Base-by-base conservation (phyloP, 2,329 filamentous ascomycete genomes). In the Neofusicoccum ribis region DNA sequence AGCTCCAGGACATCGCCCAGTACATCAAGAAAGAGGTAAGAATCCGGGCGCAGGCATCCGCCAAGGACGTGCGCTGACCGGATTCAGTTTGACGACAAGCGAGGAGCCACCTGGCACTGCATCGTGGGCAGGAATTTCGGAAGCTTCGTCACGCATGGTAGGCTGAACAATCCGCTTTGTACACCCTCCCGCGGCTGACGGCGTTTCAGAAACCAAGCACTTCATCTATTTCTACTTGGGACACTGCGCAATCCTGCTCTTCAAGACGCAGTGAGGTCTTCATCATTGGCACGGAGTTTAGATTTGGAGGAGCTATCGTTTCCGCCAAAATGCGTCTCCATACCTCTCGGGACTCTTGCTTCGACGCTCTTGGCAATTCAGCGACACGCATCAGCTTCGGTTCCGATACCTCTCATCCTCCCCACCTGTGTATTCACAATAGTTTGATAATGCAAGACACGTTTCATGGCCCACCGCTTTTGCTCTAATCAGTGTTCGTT, bases 181-280 rank as follows among this genome's bases (percentile, higher is more conserved):
- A 31, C 50, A 17, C 51, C n/a, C 46, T 15, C 12, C 36, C 54
- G 43, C 64, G 74, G 50, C 74, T 75, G 39, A 75, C 27, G 5
- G 4, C 36, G 3, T 8, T 47, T 43, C 82, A 97, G 95, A 98
- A 81, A 98, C 95, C 34, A 98, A 98, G 83, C 95, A 99, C 81
- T 99, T 99, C 84, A 97, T 99, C 79, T 99, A 99, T 84, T 99
- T 99, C 84, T 99, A 99, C 83, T 90, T 99, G 67, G 95, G 95
- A 63, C 95, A 98, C 85, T 97, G 93, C 80, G 95, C 95, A 67
- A 98, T 99, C 77, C 86, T 99, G 65, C 89, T 99, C 62, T 99
- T 98, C 88, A 99, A 99, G 86, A 99, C 95, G 46, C 94, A 97
- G 87, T 98, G 77, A 70, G 14, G n/a, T 5, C 31, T 4, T 23